phyloP scores from a whole-genome alignment of 2,329 filamentous ascomycete species.

The Arthrinium phaeospermum region DNA sequence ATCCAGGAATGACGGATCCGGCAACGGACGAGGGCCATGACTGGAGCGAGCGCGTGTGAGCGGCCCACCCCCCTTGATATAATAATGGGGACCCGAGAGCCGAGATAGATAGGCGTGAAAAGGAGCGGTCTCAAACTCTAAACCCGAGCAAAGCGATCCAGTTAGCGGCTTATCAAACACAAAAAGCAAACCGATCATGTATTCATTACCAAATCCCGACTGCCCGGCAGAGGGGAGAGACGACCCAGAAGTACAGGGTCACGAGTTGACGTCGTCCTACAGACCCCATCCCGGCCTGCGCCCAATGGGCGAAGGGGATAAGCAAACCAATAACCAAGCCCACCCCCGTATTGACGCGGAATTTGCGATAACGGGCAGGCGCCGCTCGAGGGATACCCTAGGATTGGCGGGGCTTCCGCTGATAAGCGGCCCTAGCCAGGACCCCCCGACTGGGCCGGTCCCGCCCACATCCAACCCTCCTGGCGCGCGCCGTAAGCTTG shows the following conservation, averaged over 20 bases:
- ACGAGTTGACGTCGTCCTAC: not conserved
- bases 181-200: not conserved
- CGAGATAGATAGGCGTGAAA: not conserved
- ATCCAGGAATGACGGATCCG: not conserved
- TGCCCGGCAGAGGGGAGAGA: not conserved
- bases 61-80: not conserved
- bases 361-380: not conserved
- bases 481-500: not conserved
- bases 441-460: not conserved
- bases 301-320: not conserved
- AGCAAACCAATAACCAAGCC: not conserved
- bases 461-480: not conserved
- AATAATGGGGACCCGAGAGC: not conserved
- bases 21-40: conserved; percentile 6
- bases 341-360: not conserved
- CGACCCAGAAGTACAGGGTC: not conserved
- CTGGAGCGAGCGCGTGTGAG: not conserved
- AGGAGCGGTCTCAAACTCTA: not conserved
- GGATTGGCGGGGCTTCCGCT: conserved; percentile 13
- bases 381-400: not conserved
- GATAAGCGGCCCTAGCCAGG: conserved; percentile 12
- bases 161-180: not conserved
- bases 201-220: conserved; percentile 15
- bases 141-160: not conserved
- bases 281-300: not conserved